Base-by-base conservation (phyloP, 2,329 filamentous ascomycete genomes). In the Hirsutella thompsonii region DNA sequence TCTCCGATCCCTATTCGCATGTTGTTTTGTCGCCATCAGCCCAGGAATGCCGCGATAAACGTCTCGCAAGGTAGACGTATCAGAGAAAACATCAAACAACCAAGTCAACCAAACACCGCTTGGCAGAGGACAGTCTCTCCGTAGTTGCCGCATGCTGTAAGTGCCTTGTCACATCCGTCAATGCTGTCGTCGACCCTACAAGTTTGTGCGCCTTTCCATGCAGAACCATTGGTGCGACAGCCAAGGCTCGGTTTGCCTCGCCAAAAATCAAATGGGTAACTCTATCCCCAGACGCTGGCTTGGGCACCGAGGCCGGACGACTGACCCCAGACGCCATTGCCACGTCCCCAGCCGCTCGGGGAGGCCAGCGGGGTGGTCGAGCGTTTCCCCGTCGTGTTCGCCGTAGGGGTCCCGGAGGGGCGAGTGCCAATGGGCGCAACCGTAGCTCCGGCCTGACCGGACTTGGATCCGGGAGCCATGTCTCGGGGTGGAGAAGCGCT, bases 381-480 rank as follows among this genome's bases (percentile, higher is more conserved):
- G 44, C 86, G 84, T 60, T 92, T 92, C 61, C 68, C 66, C 45
- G 74, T 71, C 33, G 30, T 10, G 26, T 66, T 59, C 8, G 56
- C 59, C 26, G 61, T 64, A n/a, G 75, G 64, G 28, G 69, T 72
- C 32, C 71, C 74, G 16, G 76, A 72, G 3, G 90, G 90, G 36
- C 92, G 82, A 43, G 90, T 95, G 48, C 92, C 92, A 52, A 96
- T 96, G 16, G 92, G 90, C 19, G 88, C 90, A 40, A 96, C 88
- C 4, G 83, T 71, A 43, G 72, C 70, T 42, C 72, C 73, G 38
- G 68, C 60, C 46, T 72, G 69, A 38, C 66, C 67, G 46, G 74
- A 58, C 64, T 76, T 77, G 40, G 61, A 59, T 36, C 63, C 67
- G 45, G 61, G 72, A 23, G 69, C 64, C 30, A 79, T 72, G 40